Conservation (phyloP, 2,329 filamentous ascomycete genomes). For the Pyricularia pennisetigena region DNA sequence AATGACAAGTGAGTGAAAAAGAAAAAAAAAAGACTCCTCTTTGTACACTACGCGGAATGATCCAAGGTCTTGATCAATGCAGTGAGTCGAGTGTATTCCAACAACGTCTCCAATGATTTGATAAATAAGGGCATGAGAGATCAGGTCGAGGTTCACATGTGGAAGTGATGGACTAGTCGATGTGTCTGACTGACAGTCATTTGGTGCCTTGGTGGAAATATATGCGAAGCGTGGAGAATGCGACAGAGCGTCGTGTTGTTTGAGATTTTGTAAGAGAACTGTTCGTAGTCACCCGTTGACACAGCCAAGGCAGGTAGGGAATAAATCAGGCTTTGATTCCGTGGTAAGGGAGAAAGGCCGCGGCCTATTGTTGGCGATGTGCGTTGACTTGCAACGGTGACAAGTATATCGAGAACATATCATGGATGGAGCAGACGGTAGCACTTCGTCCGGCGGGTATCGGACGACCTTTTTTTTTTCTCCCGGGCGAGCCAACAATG, state of each 20-base stretch:
- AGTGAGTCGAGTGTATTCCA: background rate
- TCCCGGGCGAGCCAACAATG: background rate
- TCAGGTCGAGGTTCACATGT: background rate
- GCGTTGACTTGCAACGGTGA: background rate
- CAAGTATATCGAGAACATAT: background rate
- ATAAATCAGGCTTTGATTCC: background rate
- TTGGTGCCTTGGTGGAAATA: background rate
- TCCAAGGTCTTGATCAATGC: background rate
- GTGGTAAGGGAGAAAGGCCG: background rate
- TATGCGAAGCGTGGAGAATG: background rate
- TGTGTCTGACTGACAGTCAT: background rate
- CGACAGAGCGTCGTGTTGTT: background rate
- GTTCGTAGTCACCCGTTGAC: background rate
- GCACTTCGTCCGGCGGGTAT: background rate
- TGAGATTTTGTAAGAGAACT: background rate
- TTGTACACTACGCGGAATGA: background rate
- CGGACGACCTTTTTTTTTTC: background rate
- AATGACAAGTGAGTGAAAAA: background rate
- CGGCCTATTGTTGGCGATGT: background rate
- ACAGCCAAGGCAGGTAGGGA: background rate
- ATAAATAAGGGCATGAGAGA: background rate
- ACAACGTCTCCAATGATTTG: background rate
- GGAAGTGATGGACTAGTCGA: background rate
- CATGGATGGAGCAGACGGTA: background rate
- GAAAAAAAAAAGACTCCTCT: background rate